A percentile compares a stretch with the other conserved stretches of the same genome.
These are phyloP conservation scores for Sclerospora graminicola DNA, from an alignment of 352 stramenopile species.

Conservation along the genomic window DNA sequence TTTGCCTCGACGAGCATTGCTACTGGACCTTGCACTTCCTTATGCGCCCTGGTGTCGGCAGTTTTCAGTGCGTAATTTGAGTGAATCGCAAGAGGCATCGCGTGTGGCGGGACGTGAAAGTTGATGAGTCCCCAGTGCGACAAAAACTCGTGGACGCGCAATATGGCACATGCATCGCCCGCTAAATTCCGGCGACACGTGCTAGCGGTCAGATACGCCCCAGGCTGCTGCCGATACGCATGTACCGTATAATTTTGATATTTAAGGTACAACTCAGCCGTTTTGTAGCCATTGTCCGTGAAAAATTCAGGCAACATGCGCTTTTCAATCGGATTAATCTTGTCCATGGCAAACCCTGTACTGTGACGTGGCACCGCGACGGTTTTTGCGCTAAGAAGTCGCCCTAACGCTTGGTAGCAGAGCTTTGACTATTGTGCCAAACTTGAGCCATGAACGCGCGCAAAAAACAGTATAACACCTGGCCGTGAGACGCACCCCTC, in stretches of 20 bases:
- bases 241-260: slow-evolving; percentile 86
- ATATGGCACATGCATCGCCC: slow-evolving; percentile 70
- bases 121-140: slow-evolving; percentile 83
- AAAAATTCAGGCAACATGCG: slow-evolving; percentile 83
- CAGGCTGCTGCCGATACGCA: slow-evolving; percentile 64
- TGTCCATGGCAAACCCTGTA: slow-evolving; percentile 70
- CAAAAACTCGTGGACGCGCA: slow-evolving; percentile 80
- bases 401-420: too few relatives aligned
- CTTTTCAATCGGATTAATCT: slow-evolving; percentile 71
- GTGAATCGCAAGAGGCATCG: slow-evolving; percentile 41
- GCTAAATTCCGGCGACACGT: slow-evolving; percentile 72
- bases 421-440: too few relatives aligned
- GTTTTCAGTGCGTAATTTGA: slow-evolving; percentile 42
- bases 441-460: too few relatives aligned
- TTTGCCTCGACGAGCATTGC: slow-evolving; percentile 27
- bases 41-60: slow-evolving; percentile 1
- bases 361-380: slow-evolving; percentile 62
- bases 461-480: too few relatives aligned
- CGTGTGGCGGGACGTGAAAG: slow-evolving; percentile 69
- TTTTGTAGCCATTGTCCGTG: slow-evolving; percentile 16
- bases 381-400: slow-evolving; percentile 21
- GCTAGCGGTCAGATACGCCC: slow-evolving; percentile 76
- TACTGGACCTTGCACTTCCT: slow-evolving; percentile 1
- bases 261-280: slow-evolving; percentile 63
- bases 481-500: too few relatives aligned